A percentile compares a stretch with the other conserved stretches of the same genome.
Conservation (phyloP, 2,329 filamentous ascomycete species). For the Aurifilum marmelostoma region DNA sequence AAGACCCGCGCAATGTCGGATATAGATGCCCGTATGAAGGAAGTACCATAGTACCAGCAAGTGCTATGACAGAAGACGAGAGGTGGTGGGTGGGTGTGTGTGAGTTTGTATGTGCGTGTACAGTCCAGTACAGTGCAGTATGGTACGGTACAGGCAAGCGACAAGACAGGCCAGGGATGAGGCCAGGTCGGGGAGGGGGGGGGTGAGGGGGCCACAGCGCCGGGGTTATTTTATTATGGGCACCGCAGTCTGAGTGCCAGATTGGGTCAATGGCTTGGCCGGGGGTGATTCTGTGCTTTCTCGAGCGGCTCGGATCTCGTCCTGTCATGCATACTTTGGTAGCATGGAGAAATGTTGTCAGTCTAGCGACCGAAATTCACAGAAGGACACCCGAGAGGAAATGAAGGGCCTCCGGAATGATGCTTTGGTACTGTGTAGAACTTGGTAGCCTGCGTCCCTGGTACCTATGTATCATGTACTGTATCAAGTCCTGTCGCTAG, state of each 20-base stretch:
- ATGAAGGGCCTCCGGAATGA: not conserved
- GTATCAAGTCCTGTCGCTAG: not conserved
- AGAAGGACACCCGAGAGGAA: no score
- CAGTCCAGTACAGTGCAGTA: conserved; percentile 2
- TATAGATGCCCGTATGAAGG: conserved; percentile 6
- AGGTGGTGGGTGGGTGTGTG: not conserved
- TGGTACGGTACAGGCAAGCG: conserved; percentile 4
- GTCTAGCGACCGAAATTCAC: no score
- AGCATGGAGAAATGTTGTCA: not conserved
- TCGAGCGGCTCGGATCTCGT: not conserved
- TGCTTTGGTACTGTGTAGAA: not conserved
- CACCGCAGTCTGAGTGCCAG: not conserved
- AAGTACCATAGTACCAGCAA: not conserved
- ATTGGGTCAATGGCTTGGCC: not conserved
- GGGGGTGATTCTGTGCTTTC: not conserved
- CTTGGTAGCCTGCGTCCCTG: not conserved
- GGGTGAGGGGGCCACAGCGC: conserved; percentile 7
- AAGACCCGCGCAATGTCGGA: conserved; percentile 20
- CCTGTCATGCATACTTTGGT: not conserved
- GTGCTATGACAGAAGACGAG: not conserved
- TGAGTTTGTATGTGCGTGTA: not conserved
- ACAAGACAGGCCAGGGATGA: not conserved
- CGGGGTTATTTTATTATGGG: conserved; percentile 15
- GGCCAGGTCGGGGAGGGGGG: not conserved
- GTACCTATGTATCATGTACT: not conserved